Conservation (phyloP, 768 basidiomycete species). For the Stropharia rugosoannulata region DNA sequence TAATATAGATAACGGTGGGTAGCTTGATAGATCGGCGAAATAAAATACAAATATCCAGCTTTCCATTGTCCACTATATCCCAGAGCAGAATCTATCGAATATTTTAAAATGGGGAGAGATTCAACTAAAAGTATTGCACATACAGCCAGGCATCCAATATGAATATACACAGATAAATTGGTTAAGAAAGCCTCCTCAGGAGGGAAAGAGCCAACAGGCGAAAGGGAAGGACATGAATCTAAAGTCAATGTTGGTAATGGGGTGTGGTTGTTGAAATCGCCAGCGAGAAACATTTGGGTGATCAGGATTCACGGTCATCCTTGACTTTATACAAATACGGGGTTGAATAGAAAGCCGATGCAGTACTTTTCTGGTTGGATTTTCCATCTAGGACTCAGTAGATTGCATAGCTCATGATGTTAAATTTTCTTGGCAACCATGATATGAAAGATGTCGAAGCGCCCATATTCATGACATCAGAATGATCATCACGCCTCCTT, state of each 20-base stretch:
- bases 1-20: slow-evolving; percentile 13
- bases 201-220: slow-evolving; percentile 5
- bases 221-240: background rate
- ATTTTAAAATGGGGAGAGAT: background rate
- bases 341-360: too few species aligned
- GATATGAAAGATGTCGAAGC: too few species aligned
- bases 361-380: too few species aligned
- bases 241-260: background rate
- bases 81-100: slow-evolving; percentile 10
- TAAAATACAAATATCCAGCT: slow-evolving; percentile 9
- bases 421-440: too few species aligned
- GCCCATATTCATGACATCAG: too few species aligned
- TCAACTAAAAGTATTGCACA: slow-evolving; percentile 2
- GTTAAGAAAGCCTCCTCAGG: slow-evolving; percentile 4
- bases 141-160: slow-evolving; percentile 7
- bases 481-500: too few species aligned
- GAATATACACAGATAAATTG: slow-evolving; percentile 5
- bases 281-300: background rate
- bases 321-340: too few species aligned
- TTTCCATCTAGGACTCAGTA: too few species aligned
- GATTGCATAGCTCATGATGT: too few species aligned
- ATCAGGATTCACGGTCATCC: too few species aligned
- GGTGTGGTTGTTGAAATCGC: background rate
- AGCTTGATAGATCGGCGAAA: slow-evolving; percentile 6
- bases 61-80: slow-evolving; percentile 14